These are phyloP conservation scores for Maudiozyma bulderi DNA, from an alignment of 805 yeast genomes.

Conservation along the genomic window DNA sequence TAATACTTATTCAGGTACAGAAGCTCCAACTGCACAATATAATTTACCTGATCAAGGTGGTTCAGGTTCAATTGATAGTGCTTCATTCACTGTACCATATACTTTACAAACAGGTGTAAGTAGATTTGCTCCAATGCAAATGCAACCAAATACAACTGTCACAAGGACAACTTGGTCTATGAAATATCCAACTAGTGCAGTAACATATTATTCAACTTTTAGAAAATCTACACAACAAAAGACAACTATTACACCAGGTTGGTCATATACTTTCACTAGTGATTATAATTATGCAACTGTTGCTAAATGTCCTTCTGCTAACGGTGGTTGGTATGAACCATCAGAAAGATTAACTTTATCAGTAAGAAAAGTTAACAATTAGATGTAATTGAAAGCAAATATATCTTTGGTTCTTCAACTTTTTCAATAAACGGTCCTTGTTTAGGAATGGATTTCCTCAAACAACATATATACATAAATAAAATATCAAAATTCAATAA, in stretches of 20 bases:
- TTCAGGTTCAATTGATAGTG: constrained; percentile 32
- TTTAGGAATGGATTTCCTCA: neutral
- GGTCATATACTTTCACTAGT: constrained; percentile 63
- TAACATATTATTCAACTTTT: constrained; percentile 45
- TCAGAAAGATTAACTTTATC: constrained; percentile 35
- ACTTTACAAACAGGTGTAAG: constrained; percentile 68
- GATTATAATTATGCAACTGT: constrained; percentile 60
- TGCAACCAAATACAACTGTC: constrained; percentile 66
- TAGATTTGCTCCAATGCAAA: constrained; percentile 88
- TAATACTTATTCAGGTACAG: constrained; percentile 39
- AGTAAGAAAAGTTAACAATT: constrained; percentile 21
- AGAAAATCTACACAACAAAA: constrained; percentile 27
- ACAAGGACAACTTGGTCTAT: constrained; percentile 61
- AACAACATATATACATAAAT: neutral
- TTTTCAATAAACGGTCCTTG: no score
- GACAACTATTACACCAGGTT: constrained; percentile 78
- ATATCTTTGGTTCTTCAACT: neutral
- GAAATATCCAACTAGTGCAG: constrained; percentile 58
- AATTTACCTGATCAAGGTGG: constrained; percentile 28
- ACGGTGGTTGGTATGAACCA: constrained; percentile 58
- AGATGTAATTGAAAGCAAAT: neutral
- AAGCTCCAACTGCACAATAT: constrained; percentile 36
- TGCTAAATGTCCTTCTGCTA: constrained; percentile 56
- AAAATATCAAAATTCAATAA: no score
- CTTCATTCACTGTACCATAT: constrained; percentile 62